Evolutionary conservation across 2,329 filamentous ascomycete genomes (phyloP).

Genomic region (Arthrobotrys iridis): DNA sequence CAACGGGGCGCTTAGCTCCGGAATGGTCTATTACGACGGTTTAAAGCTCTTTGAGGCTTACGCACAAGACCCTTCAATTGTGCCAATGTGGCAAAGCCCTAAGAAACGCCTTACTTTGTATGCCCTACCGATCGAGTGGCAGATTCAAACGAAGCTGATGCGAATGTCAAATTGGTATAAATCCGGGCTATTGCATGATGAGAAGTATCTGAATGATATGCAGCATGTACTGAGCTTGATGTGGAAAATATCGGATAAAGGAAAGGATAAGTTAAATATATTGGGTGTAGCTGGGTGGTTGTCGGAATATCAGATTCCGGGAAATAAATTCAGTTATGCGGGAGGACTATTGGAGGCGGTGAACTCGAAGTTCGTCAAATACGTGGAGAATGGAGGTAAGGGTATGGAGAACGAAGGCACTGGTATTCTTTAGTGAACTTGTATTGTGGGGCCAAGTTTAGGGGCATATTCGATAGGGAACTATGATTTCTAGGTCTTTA

Average conservation of each 20-base stretch:
- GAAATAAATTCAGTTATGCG: slow-evolving; percentile 8
- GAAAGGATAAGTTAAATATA: slow-evolving; percentile 15
- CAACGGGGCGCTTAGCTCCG: slow-evolving; percentile 14
- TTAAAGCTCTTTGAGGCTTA: slow-evolving; percentile 11
- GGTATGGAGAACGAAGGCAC: slow-evolving; percentile 1
- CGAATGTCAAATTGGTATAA: slow-evolving; percentile 31
- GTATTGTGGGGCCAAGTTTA: not conserved
- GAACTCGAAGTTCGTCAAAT: not conserved
- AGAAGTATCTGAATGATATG: slow-evolving; percentile 10
- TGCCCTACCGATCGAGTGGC: slow-evolving; percentile 26
- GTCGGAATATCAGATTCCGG: not conserved
- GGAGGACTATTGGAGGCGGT: not conserved
- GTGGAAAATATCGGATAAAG: slow-evolving; percentile 2
- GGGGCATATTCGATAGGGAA: too few relatives aligned
- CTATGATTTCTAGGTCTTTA: not conserved
- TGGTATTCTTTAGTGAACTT: too few relatives aligned
- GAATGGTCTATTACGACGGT: slow-evolving; percentile 18
- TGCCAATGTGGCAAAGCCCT: slow-evolving; percentile 10
- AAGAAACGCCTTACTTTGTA: slow-evolving; percentile 12
- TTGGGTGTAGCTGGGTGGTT: slow-evolving; percentile 13
- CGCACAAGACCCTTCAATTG: not conserved
- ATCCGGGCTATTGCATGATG: not conserved
- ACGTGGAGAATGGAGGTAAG: slow-evolving; percentile 22
- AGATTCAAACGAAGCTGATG: slow-evolving; percentile 25
- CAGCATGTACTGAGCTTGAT: slow-evolving; percentile 21